Evolutionary conservation across 139 green algal species (phyloP).

Genomic region (Desmodesmus armatus): DNA sequence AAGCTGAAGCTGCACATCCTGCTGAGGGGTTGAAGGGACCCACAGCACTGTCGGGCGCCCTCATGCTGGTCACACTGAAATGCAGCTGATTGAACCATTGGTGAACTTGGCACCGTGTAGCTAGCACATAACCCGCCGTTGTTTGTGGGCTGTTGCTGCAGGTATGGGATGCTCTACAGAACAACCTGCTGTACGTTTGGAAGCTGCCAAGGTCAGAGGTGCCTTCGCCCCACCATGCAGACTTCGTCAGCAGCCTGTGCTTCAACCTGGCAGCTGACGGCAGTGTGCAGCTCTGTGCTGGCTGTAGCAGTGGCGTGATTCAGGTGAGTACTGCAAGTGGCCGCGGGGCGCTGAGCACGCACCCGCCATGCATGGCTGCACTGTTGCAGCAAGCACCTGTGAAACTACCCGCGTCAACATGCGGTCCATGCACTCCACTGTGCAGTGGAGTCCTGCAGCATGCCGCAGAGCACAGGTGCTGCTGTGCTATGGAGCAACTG

Average conservation of each 20-base stretch:
- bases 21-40: too few species aligned
- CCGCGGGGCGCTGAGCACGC: not conserved
- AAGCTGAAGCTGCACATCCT: not conserved
- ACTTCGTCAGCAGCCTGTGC: constrained; percentile 11
- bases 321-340: not conserved
- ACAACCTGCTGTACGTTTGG: constrained; percentile 47
- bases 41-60: not conserved
- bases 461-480: too few species aligned
- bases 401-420: too few species aligned
- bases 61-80: not conserved
- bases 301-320: constrained; percentile 40
- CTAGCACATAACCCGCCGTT: too few species aligned
- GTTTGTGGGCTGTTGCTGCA: not conserved
- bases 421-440: too few species aligned
- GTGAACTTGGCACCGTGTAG: too few species aligned
- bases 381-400: too few species aligned
- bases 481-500: too few species aligned
- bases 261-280: constrained; percentile 46
- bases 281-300: constrained; percentile 43
- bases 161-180: constrained; percentile 52
- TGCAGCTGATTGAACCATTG: not conserved
- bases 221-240: not conserved
- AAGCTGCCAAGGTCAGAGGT: constrained; percentile 29
- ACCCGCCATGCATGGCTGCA: too few species aligned
- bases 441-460: too few species aligned